Evolutionary conservation across 371 early-diverging fungal species (phyloP), one percentile per base, ranked within the genome.

Genomic region (Mucor mucedo): DNA sequence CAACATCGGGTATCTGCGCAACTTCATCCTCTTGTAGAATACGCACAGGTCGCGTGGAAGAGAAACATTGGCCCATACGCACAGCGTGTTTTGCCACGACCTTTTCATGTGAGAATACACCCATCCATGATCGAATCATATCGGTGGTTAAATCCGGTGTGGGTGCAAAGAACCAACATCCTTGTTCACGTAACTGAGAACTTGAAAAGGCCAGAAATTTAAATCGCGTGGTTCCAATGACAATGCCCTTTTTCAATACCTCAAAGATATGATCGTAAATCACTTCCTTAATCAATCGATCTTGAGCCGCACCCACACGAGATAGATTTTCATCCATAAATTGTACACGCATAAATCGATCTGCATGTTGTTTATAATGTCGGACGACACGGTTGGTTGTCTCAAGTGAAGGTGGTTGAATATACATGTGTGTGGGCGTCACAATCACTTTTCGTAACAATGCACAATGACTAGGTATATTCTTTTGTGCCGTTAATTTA

Each of bases 51-150:
- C 78, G 68, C 0, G 91, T 89, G 2, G 89, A 85, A 0, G 90
- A 89, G 63, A 92, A 91, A 60, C 90, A 88, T 72, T 92, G 91
- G 0, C 91, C 92, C 85, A 93, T 90, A 2, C 91, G 82, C 4
- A 86, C 78, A 0, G 88, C 88, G 55, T 84, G 86, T 65, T 92
- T 91, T 13, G 92, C 91, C 27, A 91, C 85, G 10, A 82, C 85
- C 39, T 86, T 82, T 52, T 89, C 88, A 13, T 78, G 73, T 0
- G 80, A 76, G 63, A 94, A 92, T 6, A 86, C 80, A 11, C 94
- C 94, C 86, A 92, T 87, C 89, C 88, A 89, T 0, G 38, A 29
- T 6, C 88, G 85, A 54, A 94, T 90, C n/a, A 68, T 49, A 48
- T 83, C 77, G 0, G 82, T 82, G 32, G 77, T 84, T n/a, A 86